Evolutionary conservation across 2,329 filamentous ascomycete species (phyloP), one percentile per base, ranked within the genome.

Genomic region (Monosporascus sp.): DNA sequence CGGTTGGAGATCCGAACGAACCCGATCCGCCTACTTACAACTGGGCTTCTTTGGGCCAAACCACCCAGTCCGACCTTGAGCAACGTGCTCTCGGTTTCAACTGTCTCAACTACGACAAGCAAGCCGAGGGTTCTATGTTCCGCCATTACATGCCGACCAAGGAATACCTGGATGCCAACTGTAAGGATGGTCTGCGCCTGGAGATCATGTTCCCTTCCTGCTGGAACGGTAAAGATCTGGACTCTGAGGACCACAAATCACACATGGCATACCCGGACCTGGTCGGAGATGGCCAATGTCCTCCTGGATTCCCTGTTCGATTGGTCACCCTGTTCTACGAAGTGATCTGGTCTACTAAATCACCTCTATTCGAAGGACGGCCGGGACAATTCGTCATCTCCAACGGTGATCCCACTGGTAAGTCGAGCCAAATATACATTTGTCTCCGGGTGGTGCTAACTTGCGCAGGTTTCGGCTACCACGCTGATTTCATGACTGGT

Each of bases 41-140:
- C 24, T 97, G 92, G 92, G 71, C 71, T 24, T 66, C 71, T 2
- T 74, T 84, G 5, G 81, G 86, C 55, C 80, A 82, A 63, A 87
- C 86, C 11, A 71, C 67, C 47, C 91, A 96, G 74, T 70, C 72
- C 17, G 81, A 85, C 50, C 80, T 97, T 38, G 75, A 74, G 49
- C 88, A 96, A 75, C 91, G 92, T 57, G 90, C 92, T 9, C 63
- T 97, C 27, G 93, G 94, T 3, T 96, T 96, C 81, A 97, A 97
- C 78, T 97, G 94, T 72, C 74, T 99, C 56, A 86, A 97, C 81
- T 97, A 97, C 68, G 64, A 63, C 35, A 75, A 71, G 24, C 63
- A 70, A 0, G 76, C 88, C 2, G 91, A 96, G 70, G 79, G 80
- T 1, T 88, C 91, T 16, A 79, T 96, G 37, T 88, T 84, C 70